Evolutionary conservation across 2,329 filamentous ascomycete species (phyloP).

Genomic region (Colletotrichum viniferum): DNA sequence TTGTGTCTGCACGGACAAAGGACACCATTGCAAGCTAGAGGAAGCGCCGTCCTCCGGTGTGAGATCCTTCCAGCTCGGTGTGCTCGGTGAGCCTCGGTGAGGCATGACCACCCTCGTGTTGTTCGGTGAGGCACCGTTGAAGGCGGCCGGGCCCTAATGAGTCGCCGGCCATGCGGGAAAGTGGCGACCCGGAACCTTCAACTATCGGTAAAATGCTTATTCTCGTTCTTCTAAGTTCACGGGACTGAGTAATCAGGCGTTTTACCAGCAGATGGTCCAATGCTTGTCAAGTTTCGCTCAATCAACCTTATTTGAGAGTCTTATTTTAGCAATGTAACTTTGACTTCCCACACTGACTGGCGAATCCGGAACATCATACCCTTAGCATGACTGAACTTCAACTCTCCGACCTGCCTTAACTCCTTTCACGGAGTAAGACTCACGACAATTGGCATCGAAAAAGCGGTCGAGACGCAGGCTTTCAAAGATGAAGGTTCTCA

Average conservation of each 20-base stretch:
- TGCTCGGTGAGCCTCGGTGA: background rate
- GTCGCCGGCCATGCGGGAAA: background rate
- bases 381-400: too few species aligned
- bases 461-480: rapidly evolving
- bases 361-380: too few species aligned
- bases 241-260: background rate
- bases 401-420: too few species aligned
- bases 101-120: rapidly evolving
- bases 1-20: background rate
- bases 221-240: background rate
- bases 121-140: background rate
- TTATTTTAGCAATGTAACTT: background rate
- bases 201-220: background rate
- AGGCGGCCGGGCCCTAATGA: background rate
- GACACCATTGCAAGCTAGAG: background rate
- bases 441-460: background rate
- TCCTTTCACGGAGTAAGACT: background rate
- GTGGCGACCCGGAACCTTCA: background rate
- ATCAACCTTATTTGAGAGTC: background rate
- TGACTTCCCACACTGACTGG: background rate
- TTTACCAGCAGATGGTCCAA: background rate
- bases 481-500: constrained; percentile 7
- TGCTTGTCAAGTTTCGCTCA: background rate
- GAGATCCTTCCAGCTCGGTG: background rate
- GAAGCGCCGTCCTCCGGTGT: background rate